Base-by-base conservation (phyloP, 2,329 filamentous ascomycete genomes). In the Fusarium austroafricanum region DNA sequence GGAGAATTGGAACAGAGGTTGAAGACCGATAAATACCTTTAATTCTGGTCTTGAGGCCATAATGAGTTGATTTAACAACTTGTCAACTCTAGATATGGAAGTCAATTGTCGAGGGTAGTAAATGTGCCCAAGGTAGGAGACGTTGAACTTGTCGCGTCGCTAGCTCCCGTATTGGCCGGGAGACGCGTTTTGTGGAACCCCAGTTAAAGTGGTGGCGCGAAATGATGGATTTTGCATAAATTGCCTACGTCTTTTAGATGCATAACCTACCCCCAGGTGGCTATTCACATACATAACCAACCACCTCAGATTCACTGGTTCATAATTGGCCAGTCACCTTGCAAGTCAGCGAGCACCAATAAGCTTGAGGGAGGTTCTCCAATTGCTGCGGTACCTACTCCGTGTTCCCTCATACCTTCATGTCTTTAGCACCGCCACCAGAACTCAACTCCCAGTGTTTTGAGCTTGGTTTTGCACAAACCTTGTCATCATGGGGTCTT, bases 21-120 rank as follows among this genome's bases (percentile, higher is more conserved):
- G 3, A 12, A 18, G 14, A 18, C n/a, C 18, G 28, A 12, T 10
- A 61, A 59, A 39, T 61, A 90, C 90, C 86, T 91, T 92, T 50
- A 92, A 79, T 76, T 92, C 90, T 58, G 90, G 90, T 75, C 90
- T 83, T 51, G 90, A 91, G 77, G 89, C 89, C 90, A 92, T 92
- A 43, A 65, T 85, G 72, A 59, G 50, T 31, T 20, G 15, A 29
- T 33, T 33, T 8, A 14, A 43, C 15, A 56, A 60, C 35, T 46
- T 46, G 37, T 29, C 37, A 65, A 45, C 61, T 65, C 37, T 45
- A 39, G 45, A 21, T 38, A 39, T 23, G n/a, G n/a, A 65, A 53
- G 50, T 58, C 40, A 37, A 46, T 45, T 50, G 47, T 31, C 37
- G 26, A 53, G 42, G 49, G 31, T 38, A 37, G 51, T 47, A 54